A percentile compares a stretch with the other conserved stretches of the same genome.
Evolutionary conservation across 2,329 filamentous ascomycete species (phyloP).

Genomic region (Arthrobotrys sphaeroides): DNA sequence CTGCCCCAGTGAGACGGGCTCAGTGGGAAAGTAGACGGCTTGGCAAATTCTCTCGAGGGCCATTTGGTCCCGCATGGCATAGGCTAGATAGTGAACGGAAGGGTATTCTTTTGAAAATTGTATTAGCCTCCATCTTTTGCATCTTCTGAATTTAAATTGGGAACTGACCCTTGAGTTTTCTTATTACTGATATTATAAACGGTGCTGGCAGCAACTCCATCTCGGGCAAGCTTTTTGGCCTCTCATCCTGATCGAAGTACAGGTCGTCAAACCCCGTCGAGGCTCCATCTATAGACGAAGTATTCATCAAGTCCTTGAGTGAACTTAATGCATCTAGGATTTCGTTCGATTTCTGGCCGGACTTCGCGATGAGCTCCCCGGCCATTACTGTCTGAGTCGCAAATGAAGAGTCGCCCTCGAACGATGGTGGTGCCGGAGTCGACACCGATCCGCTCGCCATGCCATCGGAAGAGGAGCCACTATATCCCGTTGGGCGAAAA

Average conservation of each 20-base stretch:
- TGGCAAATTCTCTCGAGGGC: conserved; percentile 46
- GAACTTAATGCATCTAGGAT: conserved; percentile 48
- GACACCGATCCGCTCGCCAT: conserved; percentile 9
- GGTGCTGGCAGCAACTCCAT: conserved; percentile 46
- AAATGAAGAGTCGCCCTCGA: conserved; percentile 50
- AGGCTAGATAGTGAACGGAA: conserved; percentile 40
- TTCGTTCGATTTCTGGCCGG: conserved; percentile 31
- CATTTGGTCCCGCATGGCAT: conserved; percentile 45
- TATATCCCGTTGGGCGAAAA: neutral
- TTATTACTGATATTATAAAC: conserved; percentile 34
- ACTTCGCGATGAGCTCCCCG: conserved; percentile 39
- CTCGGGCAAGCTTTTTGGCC: conserved; percentile 20
- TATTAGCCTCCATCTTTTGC: neutral
- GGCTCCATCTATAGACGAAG: conserved; percentile 29
- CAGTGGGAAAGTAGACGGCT: conserved; percentile 47
- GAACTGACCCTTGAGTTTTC: conserved; percentile 25
- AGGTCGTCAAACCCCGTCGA: conserved; percentile 46
- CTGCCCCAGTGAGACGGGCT: conserved; percentile 43
- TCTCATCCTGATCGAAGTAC: conserved; percentile 43
- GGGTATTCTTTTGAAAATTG: conserved; percentile 19
- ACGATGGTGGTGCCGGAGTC: conserved; percentile 32
- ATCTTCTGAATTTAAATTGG: neutral
- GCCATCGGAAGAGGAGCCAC: conserved; percentile 30
- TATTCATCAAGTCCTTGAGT: conserved; percentile 49
- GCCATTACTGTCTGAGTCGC: conserved; percentile 44